Evolutionary conservation across 768 basidiomycete species (phyloP).

Genomic region (Podaxis carcinomalis): DNA sequence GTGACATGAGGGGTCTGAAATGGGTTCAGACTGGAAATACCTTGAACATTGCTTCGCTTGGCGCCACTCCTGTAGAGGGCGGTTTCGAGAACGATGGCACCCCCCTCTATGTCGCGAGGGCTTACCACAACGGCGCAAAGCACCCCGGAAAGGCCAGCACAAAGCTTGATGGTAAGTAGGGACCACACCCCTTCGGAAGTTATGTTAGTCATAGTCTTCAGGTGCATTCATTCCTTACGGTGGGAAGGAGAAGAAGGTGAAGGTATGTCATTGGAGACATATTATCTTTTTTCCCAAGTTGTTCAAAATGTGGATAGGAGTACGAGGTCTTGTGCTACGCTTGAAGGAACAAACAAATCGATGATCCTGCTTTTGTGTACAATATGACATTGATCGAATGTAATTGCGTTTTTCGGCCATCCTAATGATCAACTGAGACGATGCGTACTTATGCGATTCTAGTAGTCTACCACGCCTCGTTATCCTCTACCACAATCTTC

Average conservation of each 20-base stretch:
- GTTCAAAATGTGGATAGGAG: constrained; percentile 17
- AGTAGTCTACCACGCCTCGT: constrained; percentile 35
- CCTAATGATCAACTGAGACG: not conserved
- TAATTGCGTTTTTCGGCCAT: not conserved
- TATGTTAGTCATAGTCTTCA: constrained; percentile 14
- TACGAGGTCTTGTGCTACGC: constrained; percentile 36
- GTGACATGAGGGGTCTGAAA: constrained; percentile 46
- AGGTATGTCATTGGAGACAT: constrained; percentile 28
- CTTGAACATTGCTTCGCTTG: constrained; percentile 39
- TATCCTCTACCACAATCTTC: constrained; percentile 36
- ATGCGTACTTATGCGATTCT: no score
- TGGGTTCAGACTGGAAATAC: constrained; percentile 53
- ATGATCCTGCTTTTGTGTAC: not conserved
- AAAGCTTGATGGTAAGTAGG: constrained; percentile 41
- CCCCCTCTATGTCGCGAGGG: constrained; percentile 57
- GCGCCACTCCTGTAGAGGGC: constrained; percentile 57
- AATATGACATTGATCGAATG: not conserved
- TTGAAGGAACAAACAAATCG: not conserved
- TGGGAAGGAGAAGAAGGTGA: constrained; percentile 45
- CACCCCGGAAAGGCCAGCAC: constrained; percentile 66
- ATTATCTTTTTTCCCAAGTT: not conserved
- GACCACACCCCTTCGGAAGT: not conserved
- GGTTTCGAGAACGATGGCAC: constrained; percentile 62
- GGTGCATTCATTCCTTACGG: constrained; percentile 55
- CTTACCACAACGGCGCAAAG: constrained; percentile 42